A percentile compares a stretch with the other conserved stretches of the same genome.
Evolutionary conservation across 495 filamentous ascomycete genomes (phyloP).

Genomic region (Pseudevernia furfuracea): DNA sequence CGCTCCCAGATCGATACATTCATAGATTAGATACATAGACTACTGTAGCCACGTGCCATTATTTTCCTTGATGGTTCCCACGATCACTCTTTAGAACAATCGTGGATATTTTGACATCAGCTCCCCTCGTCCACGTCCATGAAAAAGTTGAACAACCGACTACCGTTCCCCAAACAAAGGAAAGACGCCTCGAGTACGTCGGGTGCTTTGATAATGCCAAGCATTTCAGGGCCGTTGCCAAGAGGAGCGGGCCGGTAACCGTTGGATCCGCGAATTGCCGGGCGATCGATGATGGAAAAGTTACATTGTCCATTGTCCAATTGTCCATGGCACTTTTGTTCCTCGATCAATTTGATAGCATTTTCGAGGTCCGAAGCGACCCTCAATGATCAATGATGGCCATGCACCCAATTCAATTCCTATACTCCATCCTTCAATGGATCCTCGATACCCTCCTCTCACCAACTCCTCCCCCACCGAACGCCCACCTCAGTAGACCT

Average conservation of each 20-base stretch:
- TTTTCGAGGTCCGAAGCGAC: not conserved
- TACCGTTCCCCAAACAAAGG: not conserved
- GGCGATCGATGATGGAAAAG: not conserved
- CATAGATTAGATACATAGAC: conserved; percentile 54
- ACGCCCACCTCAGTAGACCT: conserved; percentile 43
- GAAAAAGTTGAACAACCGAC: too few relatives aligned
- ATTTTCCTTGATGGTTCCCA: conserved; percentile 44
- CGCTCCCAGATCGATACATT: too few relatives aligned
- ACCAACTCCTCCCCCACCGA: conserved; percentile 56
- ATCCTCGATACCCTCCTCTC: conserved; percentile 59
- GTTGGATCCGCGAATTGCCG: conserved; percentile 1
- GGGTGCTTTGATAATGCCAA: not conserved
- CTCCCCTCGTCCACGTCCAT: too few relatives aligned
- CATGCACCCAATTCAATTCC: conserved; percentile 18
- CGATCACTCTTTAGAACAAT: conserved; percentile 48
- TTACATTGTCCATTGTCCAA: too few relatives aligned
- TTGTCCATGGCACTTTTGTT: too few relatives aligned
- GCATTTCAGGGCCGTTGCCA: not conserved
- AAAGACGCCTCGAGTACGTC: not conserved
- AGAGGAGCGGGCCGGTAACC: conserved; percentile 4
- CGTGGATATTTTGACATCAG: not conserved
- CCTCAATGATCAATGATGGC: conserved; percentile 8
- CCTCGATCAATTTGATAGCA: not conserved
- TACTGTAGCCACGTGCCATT: conserved; percentile 49
- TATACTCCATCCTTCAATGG: conserved; percentile 62